A percentile compares a stretch with the other conserved stretches of the same genome.
These are phyloP conservation scores for Acanthamoeba comandoni DNA, from an alignment of 208 protist genomes.

Conservation along the genomic window DNA sequence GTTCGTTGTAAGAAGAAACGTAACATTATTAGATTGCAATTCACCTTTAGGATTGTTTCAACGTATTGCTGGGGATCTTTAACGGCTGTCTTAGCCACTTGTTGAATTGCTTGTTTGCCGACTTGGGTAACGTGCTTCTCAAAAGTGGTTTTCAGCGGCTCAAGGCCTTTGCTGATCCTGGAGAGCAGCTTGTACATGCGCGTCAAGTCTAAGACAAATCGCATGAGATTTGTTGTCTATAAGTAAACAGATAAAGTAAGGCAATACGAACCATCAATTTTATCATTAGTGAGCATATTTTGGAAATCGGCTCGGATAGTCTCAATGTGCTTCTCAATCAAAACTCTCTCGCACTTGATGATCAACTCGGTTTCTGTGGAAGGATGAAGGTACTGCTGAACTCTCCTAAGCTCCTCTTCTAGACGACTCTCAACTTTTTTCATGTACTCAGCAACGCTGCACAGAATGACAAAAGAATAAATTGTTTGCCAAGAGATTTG, in stretches of 20 bases:
- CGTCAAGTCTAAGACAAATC: conserved; percentile 75
- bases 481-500: too few relatives aligned
- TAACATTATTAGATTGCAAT: not conserved
- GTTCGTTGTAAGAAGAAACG: not conserved
- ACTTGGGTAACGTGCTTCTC: conserved; percentile 85
- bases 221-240: not conserved
- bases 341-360: conserved; percentile 82
- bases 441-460: conserved; percentile 88
- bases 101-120: conserved; percentile 79
- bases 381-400: conserved; percentile 86
- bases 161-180: conserved; percentile 81
- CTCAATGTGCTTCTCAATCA: conserved; percentile 85
- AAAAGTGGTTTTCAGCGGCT: conserved; percentile 77
- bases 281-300: conserved; percentile 83
- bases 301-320: conserved; percentile 83
- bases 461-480: not conserved
- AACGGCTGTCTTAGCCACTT: conserved; percentile 73
- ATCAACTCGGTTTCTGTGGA: conserved; percentile 84
- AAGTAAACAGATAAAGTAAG: conserved; percentile 12
- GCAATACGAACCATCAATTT: conserved; percentile 70
- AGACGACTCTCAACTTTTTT: conserved; percentile 87
- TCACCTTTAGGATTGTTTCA: conserved; percentile 81
- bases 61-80: conserved; percentile 85
- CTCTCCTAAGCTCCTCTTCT: conserved; percentile 85
- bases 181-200: conserved; percentile 86